phyloP scores from a whole-genome alignment of 1,139 yeast genomes.

The Sugiyamaella grinbergsii region DNA sequence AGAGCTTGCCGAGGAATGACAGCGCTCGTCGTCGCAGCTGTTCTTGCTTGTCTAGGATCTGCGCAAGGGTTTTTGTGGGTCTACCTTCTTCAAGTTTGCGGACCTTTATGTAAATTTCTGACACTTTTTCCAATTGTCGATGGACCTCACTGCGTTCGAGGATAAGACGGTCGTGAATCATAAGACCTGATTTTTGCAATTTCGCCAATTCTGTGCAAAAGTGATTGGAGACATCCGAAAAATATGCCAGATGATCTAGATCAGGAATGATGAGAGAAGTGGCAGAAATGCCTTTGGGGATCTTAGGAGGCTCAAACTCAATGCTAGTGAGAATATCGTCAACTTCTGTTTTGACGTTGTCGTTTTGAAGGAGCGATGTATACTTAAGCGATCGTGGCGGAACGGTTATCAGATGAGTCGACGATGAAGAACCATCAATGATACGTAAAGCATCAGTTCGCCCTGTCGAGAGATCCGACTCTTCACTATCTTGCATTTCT shows the following conservation, averaged over 20 bases:
- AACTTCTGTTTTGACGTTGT: not conserved
- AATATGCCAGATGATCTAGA: constrained; percentile 33
- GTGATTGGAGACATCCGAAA: constrained; percentile 36
- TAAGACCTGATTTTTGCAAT: constrained; percentile 39
- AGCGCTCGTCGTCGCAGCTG: constrained; percentile 41
- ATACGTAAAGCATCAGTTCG: not conserved
- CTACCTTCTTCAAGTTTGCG: not conserved
- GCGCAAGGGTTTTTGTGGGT: constrained; percentile 24
- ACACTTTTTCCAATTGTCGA: constrained; percentile 43
- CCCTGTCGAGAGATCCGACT: not conserved
- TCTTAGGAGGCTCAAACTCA: constrained; percentile 2
- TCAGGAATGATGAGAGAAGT: constrained; percentile 24
- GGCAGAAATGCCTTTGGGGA: constrained; percentile 5
- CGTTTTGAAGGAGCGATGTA: constrained; percentile 9
- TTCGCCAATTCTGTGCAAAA: constrained; percentile 34
- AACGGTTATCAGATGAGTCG: not conserved
- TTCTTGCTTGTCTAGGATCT: constrained; percentile 39
- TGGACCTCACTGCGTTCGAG: constrained; percentile 44
- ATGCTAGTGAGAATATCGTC: not conserved
- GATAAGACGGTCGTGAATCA: constrained; percentile 39
- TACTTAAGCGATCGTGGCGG: constrained; percentile 6
- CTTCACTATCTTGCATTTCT: not conserved
- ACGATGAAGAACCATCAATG: not conserved
- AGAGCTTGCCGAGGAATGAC: constrained; percentile 38
- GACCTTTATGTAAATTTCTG: constrained; percentile 9